Evolutionary conservation across 2,329 filamentous ascomycete species (phyloP).

Genomic region (Trichoderma sp.): DNA sequence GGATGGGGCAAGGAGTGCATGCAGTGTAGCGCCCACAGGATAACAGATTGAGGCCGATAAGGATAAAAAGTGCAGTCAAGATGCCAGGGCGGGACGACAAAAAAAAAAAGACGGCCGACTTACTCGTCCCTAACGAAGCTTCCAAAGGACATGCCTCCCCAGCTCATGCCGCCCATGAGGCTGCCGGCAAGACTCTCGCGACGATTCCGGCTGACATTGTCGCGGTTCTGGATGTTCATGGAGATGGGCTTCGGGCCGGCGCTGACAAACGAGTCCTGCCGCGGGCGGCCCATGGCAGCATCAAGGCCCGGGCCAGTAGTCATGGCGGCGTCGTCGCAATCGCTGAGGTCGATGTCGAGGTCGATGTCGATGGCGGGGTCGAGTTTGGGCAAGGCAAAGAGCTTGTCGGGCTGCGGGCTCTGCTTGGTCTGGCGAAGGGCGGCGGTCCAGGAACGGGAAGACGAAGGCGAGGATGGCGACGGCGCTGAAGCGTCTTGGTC

Average conservation of each 20-base stretch:
- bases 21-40: slow-evolving; percentile 5
- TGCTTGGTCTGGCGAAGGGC: slow-evolving; percentile 3
- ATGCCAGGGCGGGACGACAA: background rate
- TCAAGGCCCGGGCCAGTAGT: slow-evolving; percentile 59
- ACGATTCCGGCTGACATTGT: slow-evolving; percentile 54
- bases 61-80: background rate
- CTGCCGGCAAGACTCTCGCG: slow-evolving; percentile 63
- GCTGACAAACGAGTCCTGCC: slow-evolving; percentile 65
- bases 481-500: slow-evolving; percentile 27
- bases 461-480: slow-evolving; percentile 17
- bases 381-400: slow-evolving; percentile 27
- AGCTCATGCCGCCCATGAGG: slow-evolving; percentile 83
- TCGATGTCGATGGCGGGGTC: slow-evolving; percentile 25
- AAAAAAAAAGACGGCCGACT: slow-evolving; percentile 40
- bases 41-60: slow-evolving; percentile 5
- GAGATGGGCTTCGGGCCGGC: slow-evolving; percentile 64
- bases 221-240: slow-evolving; percentile 62
- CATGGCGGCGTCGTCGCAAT: slow-evolving; percentile 45
- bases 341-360: slow-evolving; percentile 28
- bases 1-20: background rate
- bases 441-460: slow-evolving; percentile 1
- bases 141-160: slow-evolving; percentile 92
- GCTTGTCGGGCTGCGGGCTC: slow-evolving; percentile 20
- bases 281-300: slow-evolving; percentile 52
- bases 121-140: slow-evolving; percentile 99